A percentile compares a stretch with the other conserved stretches of the same genome.
Conservation (phyloP, 768 basidiomycete species). For the Psilocybe azurescens region DNA sequence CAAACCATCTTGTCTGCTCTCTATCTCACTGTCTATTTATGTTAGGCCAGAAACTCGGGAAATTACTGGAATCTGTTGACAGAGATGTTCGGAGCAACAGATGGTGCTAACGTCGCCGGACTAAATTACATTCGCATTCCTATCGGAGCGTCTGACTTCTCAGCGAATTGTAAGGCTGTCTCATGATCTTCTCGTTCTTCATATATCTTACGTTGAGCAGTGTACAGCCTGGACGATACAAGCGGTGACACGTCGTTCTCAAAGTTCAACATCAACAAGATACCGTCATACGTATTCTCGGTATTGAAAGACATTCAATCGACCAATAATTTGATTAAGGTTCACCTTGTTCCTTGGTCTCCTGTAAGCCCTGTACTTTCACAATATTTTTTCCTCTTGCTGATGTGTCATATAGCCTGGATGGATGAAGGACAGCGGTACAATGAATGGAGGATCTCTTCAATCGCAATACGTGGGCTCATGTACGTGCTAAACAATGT, state of each 20-base stretch:
- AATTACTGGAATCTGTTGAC: constrained; percentile 66
- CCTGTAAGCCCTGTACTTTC: constrained; percentile 49
- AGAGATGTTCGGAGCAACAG: constrained; percentile 65
- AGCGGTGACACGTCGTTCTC: constrained; percentile 62
- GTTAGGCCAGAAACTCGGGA: constrained; percentile 51
- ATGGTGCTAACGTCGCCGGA: constrained; percentile 67
- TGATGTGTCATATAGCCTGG: constrained; percentile 52
- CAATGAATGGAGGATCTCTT: constrained; percentile 72
- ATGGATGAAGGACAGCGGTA: constrained; percentile 77
- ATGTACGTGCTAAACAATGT: constrained; percentile 43
- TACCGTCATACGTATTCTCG: constrained; percentile 68
- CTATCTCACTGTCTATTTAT: background rate
- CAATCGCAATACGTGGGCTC: constrained; percentile 48
- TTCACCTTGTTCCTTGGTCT: constrained; percentile 62
- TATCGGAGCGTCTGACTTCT: constrained; percentile 79
- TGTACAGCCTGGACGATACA: constrained; percentile 71
- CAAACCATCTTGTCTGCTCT: background rate
- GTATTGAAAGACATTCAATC: constrained; percentile 67
- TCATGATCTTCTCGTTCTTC: constrained; percentile 2
- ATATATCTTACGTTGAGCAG: constrained; percentile 30
- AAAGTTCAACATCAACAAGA: constrained; percentile 58
- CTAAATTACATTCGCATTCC: constrained; percentile 73
- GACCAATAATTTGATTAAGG: constrained; percentile 49
- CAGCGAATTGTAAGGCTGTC: constrained; percentile 48
- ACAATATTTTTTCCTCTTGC: background rate